Evolutionary conservation across 1,284 basidiomycete species (phyloP), one percentile per base, ranked within the genome.

Genomic region (Macrocystidia cucumis): DNA sequence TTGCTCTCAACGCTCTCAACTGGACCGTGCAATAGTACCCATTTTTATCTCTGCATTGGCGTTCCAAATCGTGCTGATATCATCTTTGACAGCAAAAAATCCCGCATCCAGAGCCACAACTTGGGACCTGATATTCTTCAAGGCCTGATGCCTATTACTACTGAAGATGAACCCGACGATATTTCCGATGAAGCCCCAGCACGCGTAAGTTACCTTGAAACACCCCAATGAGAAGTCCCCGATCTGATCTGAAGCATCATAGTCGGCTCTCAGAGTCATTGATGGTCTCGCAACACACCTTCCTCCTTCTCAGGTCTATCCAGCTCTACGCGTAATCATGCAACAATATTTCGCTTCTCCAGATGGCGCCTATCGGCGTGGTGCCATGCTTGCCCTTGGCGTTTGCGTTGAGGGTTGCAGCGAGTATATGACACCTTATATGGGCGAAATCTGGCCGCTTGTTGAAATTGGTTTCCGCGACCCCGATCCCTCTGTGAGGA

Each of bases 371-470:
- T 62, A 73, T 48, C 86, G 96, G 43, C 93, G 96, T 46, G 90
- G 91, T 32, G 96, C 93, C 5, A 85, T 98, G 67, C 91, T 97
- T 56, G 87, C 95, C 3, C 84, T 99, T 40, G 96, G 95, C 49
- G 91, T 98, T 32, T 79, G 84, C 32, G 92, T 98, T 40, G 96
- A 99, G 60, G 96, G 96, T 16, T 98, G 95, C 69, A 92, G 89
- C 60, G 92, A 98, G 66, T 98, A 74, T 65, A 98, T 98, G 74
- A 90, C 91, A 21, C 92, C 95, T 4, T 77, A 93, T 51, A 91
- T 98, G 74, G 65, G 65, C 48, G 75, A 91, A 49, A 81, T 99
- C 30, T 98, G 96, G 96, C 92, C 93, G 1, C 73, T 96, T 43
- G 83, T 99, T 48, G 90, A 97, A 58, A 72, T 78, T 33, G 93